Evolutionary conservation across 2,329 filamentous ascomycete genomes (phyloP).

Genomic region (Scleromitrula shiraiana): DNA sequence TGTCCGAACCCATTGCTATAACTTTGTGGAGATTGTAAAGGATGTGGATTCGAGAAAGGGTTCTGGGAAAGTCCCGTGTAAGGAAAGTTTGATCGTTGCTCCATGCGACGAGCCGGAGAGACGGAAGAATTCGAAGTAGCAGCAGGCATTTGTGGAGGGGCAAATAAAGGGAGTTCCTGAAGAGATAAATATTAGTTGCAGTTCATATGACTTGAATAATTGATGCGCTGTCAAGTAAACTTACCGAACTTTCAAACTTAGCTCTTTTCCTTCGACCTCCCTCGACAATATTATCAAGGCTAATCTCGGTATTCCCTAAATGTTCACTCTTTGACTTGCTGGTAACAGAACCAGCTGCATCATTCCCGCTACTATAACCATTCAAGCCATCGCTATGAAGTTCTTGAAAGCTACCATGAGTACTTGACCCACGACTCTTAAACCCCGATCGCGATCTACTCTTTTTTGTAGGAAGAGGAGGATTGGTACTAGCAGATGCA

Average conservation of each 20-base stretch:
- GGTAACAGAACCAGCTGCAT: conserved; percentile 66
- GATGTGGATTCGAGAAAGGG: conserved; percentile 68
- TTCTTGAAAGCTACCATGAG: conserved; percentile 46
- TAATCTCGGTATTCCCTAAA: conserved; percentile 92
- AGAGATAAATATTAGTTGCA: conserved; percentile 19
- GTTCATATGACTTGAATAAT: background rate
- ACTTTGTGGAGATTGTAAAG: conserved; percentile 77
- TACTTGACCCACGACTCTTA: conserved; percentile 59
- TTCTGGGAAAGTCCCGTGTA: conserved; percentile 71
- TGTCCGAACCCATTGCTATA: conserved; percentile 51
- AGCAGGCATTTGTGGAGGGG: conserved; percentile 86
- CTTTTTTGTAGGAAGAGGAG: conserved; percentile 47
- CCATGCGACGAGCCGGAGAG: conserved; percentile 77
- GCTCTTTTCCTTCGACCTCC: conserved; percentile 91
- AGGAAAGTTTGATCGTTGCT: conserved; percentile 65
- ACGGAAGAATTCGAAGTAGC: conserved; percentile 96
- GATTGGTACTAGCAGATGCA: conserved; percentile 55
- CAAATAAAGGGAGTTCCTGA: conserved; percentile 92
- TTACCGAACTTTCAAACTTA: conserved; percentile 95
- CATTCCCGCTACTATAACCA: conserved; percentile 83
- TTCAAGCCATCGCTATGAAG: conserved; percentile 55
- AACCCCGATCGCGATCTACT: conserved; percentile 55
- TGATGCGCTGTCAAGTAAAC: conserved; percentile 32
- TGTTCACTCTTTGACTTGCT: conserved; percentile 74
- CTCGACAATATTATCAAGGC: conserved; percentile 95